phyloP scores from a whole-genome alignment of 2,329 filamentous ascomycete species.

The Blumeria hordei region DNA sequence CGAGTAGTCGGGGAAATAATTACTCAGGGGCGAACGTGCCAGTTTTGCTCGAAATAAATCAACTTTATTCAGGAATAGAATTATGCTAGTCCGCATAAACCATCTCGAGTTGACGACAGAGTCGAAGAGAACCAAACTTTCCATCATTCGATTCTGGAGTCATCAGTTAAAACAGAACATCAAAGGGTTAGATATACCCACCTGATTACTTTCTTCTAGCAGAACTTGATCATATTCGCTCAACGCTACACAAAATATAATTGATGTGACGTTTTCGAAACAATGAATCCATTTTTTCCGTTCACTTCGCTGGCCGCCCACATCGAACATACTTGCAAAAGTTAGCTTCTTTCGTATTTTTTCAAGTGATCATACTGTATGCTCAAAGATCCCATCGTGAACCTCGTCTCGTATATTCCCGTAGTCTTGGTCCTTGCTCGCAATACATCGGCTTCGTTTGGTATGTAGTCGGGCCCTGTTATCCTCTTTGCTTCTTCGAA shows the following conservation, averaged over 20 bases:
- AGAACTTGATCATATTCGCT: slow-evolving; percentile 97
- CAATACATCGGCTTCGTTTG: slow-evolving; percentile 82
- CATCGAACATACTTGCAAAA: slow-evolving; percentile 75
- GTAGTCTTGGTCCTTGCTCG: slow-evolving; percentile 94
- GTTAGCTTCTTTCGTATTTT: slow-evolving; percentile 7
- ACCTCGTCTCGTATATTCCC: slow-evolving; percentile 95
- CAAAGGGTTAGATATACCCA: slow-evolving; percentile 20
- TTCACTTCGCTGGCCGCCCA: slow-evolving; percentile 89
- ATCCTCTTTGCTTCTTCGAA: slow-evolving; percentile 84
- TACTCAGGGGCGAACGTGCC: slow-evolving; percentile 63
- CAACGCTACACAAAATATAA: slow-evolving; percentile 94
- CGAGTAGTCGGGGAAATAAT: slow-evolving; percentile 95
- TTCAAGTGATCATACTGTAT: slow-evolving; percentile 53
- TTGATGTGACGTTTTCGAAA: slow-evolving; percentile 97
- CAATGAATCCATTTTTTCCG: slow-evolving; percentile 99
- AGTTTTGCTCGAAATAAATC: slow-evolving; percentile 95
- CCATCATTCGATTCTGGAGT: slow-evolving; percentile 92
- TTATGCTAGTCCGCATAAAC: slow-evolving; percentile 98
- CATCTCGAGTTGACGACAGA: slow-evolving; percentile 96
- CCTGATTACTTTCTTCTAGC: slow-evolving; percentile 90
- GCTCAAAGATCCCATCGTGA: slow-evolving; percentile 94
- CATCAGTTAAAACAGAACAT: slow-evolving; percentile 4
- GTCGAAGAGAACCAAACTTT: slow-evolving; percentile 85
- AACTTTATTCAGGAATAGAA: slow-evolving; percentile 96
- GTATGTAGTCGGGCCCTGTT: slow-evolving; percentile 62